Evolutionary conservation across 1,284 basidiomycete species (phyloP), one percentile per base, ranked within the genome.

Genomic region (Microbotryum silenes-acaulis): DNA sequence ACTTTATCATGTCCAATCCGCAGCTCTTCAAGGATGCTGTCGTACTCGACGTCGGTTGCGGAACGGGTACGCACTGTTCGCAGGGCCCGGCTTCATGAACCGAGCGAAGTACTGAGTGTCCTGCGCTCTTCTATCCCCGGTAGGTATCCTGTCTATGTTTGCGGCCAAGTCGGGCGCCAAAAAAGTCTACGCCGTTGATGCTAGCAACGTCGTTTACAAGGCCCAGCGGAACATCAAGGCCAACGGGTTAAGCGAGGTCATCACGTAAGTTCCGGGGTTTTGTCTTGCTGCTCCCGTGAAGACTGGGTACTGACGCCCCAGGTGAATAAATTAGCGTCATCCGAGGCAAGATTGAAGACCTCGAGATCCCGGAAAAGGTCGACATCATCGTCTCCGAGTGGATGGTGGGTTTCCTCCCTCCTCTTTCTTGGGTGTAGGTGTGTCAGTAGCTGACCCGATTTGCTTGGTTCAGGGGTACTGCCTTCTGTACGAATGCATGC

Each of bases 321-420:
- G 57, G 12, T 12, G 37, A 18, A 16, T 42, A 57, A 1, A 31
- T 3, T 66, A 86, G 85, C 3, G 89, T 96, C 29, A 83, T 93
- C 65, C 84, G 82, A 58, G 89, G 90, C 49, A 94, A 93, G 75
- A 81, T 97, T 3, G 93, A 97, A 75, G 84, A 91, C 48, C 85
- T 97, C 61, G 75, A 75, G 9, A 85, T 77, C 31, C 79, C 86
- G 52, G 79, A 83, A 18, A 81, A 89, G 55, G 92, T 97, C 44
- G 93, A 97, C 74, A 82, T 97, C 56, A 91, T 98, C 73, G 81
- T 97, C 55, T 92, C 89, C 33, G 94, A 98, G 76, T 98, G 94
- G 94, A 97, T 97, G 94, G 90, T 71, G 56, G 62, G 68, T 61
- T 62, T 53, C 33, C 2, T 29, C 5, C 27, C 20, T 46, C 18